Conservation (phyloP, 768 basidiomycete genomes). For the Pleurotus eryngii region DNA sequence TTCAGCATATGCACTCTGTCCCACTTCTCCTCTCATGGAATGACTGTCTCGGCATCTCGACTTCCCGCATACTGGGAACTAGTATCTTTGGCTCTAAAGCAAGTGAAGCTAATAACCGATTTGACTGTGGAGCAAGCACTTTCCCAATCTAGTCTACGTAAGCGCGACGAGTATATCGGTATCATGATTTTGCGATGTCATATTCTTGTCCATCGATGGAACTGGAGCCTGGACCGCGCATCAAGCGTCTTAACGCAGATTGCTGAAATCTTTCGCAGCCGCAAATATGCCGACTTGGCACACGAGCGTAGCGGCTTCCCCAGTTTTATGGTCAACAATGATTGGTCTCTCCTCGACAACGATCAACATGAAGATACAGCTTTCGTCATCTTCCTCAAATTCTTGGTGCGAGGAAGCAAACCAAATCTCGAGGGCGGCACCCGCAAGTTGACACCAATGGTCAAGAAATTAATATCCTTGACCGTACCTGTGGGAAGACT, state of each 20-base stretch:
- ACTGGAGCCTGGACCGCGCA: slow-evolving; percentile 64
- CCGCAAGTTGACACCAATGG: slow-evolving; percentile 35
- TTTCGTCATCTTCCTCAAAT: slow-evolving; percentile 77
- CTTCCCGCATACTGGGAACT: slow-evolving; percentile 67
- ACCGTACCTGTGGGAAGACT: slow-evolving; percentile 70
- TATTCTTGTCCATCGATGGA: slow-evolving; percentile 70
- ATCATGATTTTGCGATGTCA: slow-evolving; percentile 71
- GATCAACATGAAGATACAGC: slow-evolving; percentile 61
- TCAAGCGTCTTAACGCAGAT: slow-evolving; percentile 59
- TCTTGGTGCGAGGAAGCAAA: slow-evolving; percentile 65
- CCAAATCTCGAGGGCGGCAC: slow-evolving; percentile 22
- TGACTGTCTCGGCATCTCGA: slow-evolving; percentile 27
- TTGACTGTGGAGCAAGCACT: slow-evolving; percentile 37
- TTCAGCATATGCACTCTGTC: slow-evolving; percentile 72
- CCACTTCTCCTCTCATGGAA: slow-evolving; percentile 65
- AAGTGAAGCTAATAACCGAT: slow-evolving; percentile 53
- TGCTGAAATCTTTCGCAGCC: slow-evolving; percentile 69
- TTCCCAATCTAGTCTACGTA: slow-evolving; percentile 35
- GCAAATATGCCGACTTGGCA: slow-evolving; percentile 71
- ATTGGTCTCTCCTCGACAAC: slow-evolving; percentile 50
- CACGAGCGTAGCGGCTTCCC: slow-evolving; percentile 66
- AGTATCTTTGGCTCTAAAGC: slow-evolving; percentile 52
- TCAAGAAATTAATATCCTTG: slow-evolving; percentile 69
- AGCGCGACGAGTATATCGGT: slow-evolving; percentile 69
- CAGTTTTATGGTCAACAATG: slow-evolving; percentile 55